Conservation (phyloP, 2,329 filamentous ascomycete species). For the Graphium sp. region DNA sequence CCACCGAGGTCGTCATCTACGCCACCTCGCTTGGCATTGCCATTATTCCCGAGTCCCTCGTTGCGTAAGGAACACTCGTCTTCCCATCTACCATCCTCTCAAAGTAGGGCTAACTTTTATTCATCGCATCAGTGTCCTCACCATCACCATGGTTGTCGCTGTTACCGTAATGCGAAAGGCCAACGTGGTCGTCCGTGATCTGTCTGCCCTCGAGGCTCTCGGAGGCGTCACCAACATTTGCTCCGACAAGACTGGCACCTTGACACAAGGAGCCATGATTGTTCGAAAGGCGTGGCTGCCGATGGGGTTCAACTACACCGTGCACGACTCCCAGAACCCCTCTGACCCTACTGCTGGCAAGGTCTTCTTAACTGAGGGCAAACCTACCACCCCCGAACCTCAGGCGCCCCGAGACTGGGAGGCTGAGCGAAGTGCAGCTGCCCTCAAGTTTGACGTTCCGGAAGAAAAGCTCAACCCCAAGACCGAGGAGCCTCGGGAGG, state of each 20-base stretch:
- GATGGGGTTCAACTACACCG: slow-evolving; percentile 34
- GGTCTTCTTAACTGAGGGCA: no score
- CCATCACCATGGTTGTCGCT: slow-evolving; percentile 53
- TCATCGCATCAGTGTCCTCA: slow-evolving; percentile 31
- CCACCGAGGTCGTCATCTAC: slow-evolving; percentile 37
- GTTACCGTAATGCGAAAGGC: slow-evolving; percentile 47
- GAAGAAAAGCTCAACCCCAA: slow-evolving; percentile 31
- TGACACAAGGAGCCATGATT: slow-evolving; percentile 55
- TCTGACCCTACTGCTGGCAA: slow-evolving; percentile 42
- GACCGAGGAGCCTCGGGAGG: slow-evolving; percentile 14
- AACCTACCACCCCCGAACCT: slow-evolving; percentile 16
- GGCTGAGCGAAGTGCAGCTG: slow-evolving; percentile 40
- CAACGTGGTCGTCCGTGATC: slow-evolving; percentile 47
- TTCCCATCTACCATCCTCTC: neutral
- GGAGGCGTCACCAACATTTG: slow-evolving; percentile 59
- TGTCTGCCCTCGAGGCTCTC: slow-evolving; percentile 51
- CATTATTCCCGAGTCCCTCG: slow-evolving; percentile 47
- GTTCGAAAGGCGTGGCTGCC: slow-evolving; percentile 51
- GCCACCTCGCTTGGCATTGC: slow-evolving; percentile 41
- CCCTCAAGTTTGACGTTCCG: slow-evolving; percentile 45
- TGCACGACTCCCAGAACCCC: slow-evolving; percentile 43
- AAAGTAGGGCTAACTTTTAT: slow-evolving; percentile 6
- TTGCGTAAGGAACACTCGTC: slow-evolving; percentile 27
- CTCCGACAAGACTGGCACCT: slow-evolving; percentile 57
- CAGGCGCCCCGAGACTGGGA: slow-evolving; percentile 38